phyloP scores from a whole-genome alignment of 2,329 filamentous ascomycete species.

The Atkinsonella hypoxylon region DNA sequence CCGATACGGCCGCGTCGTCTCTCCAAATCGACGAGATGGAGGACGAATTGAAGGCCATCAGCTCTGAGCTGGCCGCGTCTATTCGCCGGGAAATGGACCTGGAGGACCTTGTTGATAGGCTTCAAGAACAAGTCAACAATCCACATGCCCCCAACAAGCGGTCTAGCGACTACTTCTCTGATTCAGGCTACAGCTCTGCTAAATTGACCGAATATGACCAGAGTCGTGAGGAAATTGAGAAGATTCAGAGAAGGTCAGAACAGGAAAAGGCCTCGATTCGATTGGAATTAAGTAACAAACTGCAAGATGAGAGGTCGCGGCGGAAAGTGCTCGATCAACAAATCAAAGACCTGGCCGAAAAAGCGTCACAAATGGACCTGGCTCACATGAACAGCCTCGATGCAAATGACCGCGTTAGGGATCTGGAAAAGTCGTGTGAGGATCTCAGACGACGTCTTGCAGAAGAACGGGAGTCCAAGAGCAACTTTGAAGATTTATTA shows the following conservation, averaged over 20 bases:
- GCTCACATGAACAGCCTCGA: conserved; percentile 44
- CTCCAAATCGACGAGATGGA: conserved; percentile 75
- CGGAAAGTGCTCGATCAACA: conserved; percentile 71
- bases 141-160: conserved; percentile 50
- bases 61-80: conserved; percentile 79
- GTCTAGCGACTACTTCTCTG: conserved; percentile 96
- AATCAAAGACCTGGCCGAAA: conserved; percentile 70
- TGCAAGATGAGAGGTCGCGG: conserved; percentile 73
- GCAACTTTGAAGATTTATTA: conserved; percentile 88
- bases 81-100: conserved; percentile 94
- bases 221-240: conserved; percentile 62
- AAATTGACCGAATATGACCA: conserved; percentile 59
- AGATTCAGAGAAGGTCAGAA: conserved; percentile 69
- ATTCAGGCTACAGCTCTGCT: conserved; percentile 80
- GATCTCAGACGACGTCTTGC: conserved; percentile 69
- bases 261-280: conserved; percentile 84
- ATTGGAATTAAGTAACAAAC: conserved; percentile 70
- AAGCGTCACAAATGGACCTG: conserved; percentile 52
- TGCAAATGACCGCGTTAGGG: conserved; percentile 51
- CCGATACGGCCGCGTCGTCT: conserved; percentile 26
- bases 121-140: conserved; percentile 65
- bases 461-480: conserved; percentile 78
- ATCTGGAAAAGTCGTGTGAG: conserved; percentile 71
- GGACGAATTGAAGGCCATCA: conserved; percentile 87
- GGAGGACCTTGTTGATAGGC: conserved; percentile 80